A percentile compares a stretch with the other conserved stretches of the same genome.
Conservation (phyloP, 2,329 filamentous ascomycete genomes). For the Pyrenochaeta sp. region DNA sequence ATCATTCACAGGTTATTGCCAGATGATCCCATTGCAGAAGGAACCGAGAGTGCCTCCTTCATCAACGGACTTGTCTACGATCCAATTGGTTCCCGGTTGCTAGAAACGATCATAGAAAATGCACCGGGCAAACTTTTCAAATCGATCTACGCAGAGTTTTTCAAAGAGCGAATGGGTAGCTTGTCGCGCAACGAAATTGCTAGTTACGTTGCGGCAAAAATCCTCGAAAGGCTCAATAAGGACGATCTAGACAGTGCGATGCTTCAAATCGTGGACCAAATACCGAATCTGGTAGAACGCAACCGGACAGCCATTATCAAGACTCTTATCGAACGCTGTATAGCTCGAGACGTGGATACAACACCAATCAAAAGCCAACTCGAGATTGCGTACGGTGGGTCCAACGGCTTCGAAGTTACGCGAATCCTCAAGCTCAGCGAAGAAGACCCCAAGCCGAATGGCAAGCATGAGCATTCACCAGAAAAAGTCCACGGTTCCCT, state of each 20-base stretch:
- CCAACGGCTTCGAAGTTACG: conserved; percentile 61
- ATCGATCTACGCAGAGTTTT: conserved; percentile 78
- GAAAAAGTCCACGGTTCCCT: conserved; percentile 82
- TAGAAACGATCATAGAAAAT: conserved; percentile 84
- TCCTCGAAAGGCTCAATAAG: conserved; percentile 83
- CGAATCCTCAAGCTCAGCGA: conserved; percentile 67
- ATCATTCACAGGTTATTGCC: conserved; percentile 81
- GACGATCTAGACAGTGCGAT: conserved; percentile 82
- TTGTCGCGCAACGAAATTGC: conserved; percentile 90
- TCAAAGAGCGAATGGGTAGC: conserved; percentile 79
- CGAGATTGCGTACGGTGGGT: conserved; percentile 62
- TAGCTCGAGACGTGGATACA: conserved; percentile 68
- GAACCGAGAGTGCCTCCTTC: conserved; percentile 77
- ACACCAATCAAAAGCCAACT: conserved; percentile 64
- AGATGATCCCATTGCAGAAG: conserved; percentile 76
- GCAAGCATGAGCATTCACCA: conserved; percentile 42
- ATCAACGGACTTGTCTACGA: conserved; percentile 90
- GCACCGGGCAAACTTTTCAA: conserved; percentile 92
- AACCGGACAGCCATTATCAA: conserved; percentile 81
- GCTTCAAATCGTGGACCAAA: conserved; percentile 73
- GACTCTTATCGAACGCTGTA: conserved; percentile 82
- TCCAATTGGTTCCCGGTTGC: conserved; percentile 83
- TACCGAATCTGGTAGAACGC: conserved; percentile 75
- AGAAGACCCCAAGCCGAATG: conserved; percentile 42
- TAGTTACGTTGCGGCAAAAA: conserved; percentile 82